Conservation (phyloP, 805 yeast species). For the Kluyveromyces wickerhamii region DNA sequence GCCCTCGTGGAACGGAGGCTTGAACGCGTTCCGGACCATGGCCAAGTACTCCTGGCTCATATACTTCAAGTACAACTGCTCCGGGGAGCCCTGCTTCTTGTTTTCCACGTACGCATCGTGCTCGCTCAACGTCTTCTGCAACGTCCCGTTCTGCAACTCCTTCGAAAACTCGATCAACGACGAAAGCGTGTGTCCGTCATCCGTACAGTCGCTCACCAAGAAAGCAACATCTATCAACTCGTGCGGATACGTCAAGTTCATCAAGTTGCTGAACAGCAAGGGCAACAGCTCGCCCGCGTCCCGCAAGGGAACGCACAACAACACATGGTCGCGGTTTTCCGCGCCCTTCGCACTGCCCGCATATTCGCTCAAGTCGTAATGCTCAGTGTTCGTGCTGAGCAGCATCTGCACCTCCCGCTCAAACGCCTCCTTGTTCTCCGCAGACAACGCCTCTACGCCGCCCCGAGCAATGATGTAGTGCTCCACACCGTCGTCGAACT, state of each 20-base stretch:
- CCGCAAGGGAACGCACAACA: slow-evolving; percentile 67
- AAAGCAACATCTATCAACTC: slow-evolving; percentile 71
- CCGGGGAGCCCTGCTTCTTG: slow-evolving; percentile 40
- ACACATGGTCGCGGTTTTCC: slow-evolving; percentile 49
- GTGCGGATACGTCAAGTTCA: slow-evolving; percentile 83
- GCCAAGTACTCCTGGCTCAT: slow-evolving; percentile 61
- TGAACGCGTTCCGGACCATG: slow-evolving; percentile 49
- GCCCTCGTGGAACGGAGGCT: slow-evolving; percentile 56
- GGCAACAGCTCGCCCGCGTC: slow-evolving; percentile 74
- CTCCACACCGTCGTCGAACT: slow-evolving; percentile 34
- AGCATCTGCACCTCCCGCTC: slow-evolving; percentile 32
- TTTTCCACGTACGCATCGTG: slow-evolving; percentile 34
- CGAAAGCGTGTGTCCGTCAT: slow-evolving; percentile 56
- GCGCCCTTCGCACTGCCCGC: slow-evolving; percentile 46
- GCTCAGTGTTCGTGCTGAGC: slow-evolving; percentile 43
- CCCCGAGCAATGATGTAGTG: slow-evolving; percentile 30
- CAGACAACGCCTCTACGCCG: slow-evolving; percentile 27
- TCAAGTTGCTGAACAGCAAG: slow-evolving; percentile 74
- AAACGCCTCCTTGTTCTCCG: slow-evolving; percentile 23
- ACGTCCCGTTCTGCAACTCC: slow-evolving; percentile 63
- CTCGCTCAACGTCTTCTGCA: slow-evolving; percentile 35
- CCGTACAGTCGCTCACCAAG: slow-evolving; percentile 71
- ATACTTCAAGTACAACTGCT: slow-evolving; percentile 57
- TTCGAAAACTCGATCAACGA: slow-evolving; percentile 56
- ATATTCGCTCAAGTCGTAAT: slow-evolving; percentile 53